A percentile compares a stretch with the other conserved stretches of the same genome.
These are phyloP conservation scores for Camellia granthamiana DNA, from an alignment of 148 eudicot species.

Conservation along the genomic window DNA sequence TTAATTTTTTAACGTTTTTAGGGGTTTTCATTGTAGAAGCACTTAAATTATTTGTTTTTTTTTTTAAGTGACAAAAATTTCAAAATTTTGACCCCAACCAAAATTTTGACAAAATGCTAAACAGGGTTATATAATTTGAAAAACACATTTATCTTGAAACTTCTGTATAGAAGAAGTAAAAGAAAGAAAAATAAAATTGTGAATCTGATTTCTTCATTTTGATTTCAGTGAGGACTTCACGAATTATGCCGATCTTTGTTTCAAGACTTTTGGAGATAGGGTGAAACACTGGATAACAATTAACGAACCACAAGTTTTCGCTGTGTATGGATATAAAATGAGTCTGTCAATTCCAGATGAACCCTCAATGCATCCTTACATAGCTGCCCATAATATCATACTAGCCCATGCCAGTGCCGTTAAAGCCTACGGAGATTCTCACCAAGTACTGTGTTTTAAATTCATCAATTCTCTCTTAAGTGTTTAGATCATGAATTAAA, in stretches of 20 bases:
- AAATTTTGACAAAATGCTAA: too few relatives aligned
- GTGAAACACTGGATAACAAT: constrained; percentile 7
- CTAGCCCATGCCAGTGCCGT: neutral
- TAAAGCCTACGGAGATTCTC: neutral
- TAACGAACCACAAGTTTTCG: neutral
- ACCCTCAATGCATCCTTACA: neutral
- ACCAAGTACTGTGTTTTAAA: neutral
- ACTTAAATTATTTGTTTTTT: too few relatives aligned
- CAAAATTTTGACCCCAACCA: too few relatives aligned
- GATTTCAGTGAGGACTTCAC: constrained; percentile 2
- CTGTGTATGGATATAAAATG: neutral
- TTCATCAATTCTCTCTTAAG: neutral
- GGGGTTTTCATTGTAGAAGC: too few relatives aligned
- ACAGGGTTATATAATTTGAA: too few relatives aligned
- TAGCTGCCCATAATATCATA: neutral
- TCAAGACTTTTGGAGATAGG: constrained; percentile 6
- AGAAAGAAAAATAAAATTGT: neutral
- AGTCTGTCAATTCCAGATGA: neutral
- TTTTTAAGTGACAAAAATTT: too few relatives aligned
- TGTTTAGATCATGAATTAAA: too few relatives aligned
- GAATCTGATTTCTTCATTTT: neutral
- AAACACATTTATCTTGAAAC: neutral
- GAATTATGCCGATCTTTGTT: neutral
- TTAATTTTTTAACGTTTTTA: too few relatives aligned
- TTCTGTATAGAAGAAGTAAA: neutral